Base-by-base conservation (phyloP, 805 yeast genomes). In the Yarrowia osloensis region DNA sequence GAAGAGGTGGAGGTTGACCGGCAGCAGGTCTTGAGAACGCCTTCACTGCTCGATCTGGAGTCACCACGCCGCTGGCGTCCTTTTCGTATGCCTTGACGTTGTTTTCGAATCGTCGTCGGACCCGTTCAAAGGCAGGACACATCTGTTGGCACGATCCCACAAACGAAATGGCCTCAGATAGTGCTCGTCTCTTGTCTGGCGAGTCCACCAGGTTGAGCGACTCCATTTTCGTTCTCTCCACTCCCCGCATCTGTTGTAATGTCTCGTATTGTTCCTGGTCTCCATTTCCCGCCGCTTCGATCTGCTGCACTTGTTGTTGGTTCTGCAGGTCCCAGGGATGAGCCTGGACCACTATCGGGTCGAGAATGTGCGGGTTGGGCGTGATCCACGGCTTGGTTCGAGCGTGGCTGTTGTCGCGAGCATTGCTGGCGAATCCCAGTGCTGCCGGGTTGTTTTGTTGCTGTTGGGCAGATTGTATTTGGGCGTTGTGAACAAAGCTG, bases 21-120 rank as follows among this genome's bases (percentile, higher is more conserved):
- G 98, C 98, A 19, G 97, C 97, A 0, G 99, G 98, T 72, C 99
- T 82, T 24, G 96, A 89, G 74, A 95, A 95, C 1, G 97, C 96
- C 77, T 95, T 95, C 7, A 95, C 84, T 0, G 98, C 97, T 52
- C 81, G 79, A 0, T 73, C 73, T 31, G 84, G 75, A 0, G 90
- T 82, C 6, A 91, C 88, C 69, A 79, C 82, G 4, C 85, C 85
- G 2, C 85, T 81, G 1, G 87, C 84, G 69, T 88, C 91, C 70
- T 82, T 87, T 77, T 95, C 99, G 71, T 88, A 82, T 11, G 83
- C 81, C 67, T 90, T 88, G 40, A 92, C 95, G 71, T 93, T 93
- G 72, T 92, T 91, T 75, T 95, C 97, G 67, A 88, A 85, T 2
- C 89, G 84, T 78, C 99, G 84, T 74, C 97, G 84, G 0, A 93